Evolutionary conservation across 768 basidiomycete species (phyloP).

Genomic region (button mushroom (Agaricus bisporus)): DNA sequence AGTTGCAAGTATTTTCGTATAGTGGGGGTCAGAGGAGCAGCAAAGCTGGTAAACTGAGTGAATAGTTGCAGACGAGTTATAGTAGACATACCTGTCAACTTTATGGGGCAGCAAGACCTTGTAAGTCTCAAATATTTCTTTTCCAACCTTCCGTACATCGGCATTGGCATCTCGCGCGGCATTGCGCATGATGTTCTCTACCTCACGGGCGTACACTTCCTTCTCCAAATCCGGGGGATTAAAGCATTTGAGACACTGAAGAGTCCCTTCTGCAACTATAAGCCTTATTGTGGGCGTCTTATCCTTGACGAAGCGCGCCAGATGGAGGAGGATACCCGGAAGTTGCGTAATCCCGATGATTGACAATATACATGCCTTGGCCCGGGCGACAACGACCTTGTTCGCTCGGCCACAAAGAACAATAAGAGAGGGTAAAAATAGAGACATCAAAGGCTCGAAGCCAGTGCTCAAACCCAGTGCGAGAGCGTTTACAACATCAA

Average conservation of each 20-base stretch:
- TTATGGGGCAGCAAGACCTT: conserved; percentile 61
- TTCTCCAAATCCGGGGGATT: conserved; percentile 78
- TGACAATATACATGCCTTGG: conserved; percentile 48
- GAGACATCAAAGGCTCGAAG: conserved; percentile 63
- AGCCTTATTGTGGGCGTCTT: conserved; percentile 63
- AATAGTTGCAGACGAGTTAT: background rate
- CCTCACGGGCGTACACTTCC: conserved; percentile 52
- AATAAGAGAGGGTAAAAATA: conserved; percentile 65
- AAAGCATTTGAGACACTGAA: conserved; percentile 65
- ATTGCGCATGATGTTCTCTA: conserved; percentile 64
- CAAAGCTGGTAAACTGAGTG: conserved; percentile 44
- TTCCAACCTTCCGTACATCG: conserved; percentile 65
- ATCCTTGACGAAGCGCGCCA: conserved; percentile 56
- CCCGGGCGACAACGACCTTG: conserved; percentile 70
- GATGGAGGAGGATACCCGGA: conserved; percentile 53
- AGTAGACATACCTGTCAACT: conserved; percentile 49
- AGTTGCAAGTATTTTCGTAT: conserved; percentile 72
- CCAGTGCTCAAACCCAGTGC: conserved; percentile 49
- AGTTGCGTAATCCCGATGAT: conserved; percentile 67
- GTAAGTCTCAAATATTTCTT: conserved; percentile 73
- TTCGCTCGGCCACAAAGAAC: conserved; percentile 66
- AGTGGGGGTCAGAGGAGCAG: conserved; percentile 66
- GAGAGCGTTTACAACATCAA: conserved; percentile 54
- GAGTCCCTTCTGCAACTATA: conserved; percentile 56
- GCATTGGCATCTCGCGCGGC: conserved; percentile 70